These are phyloP conservation scores for Ascochyta clinopodiicola DNA, from an alignment of 2,329 filamentous ascomycete species.

Conservation along the genomic window DNA sequence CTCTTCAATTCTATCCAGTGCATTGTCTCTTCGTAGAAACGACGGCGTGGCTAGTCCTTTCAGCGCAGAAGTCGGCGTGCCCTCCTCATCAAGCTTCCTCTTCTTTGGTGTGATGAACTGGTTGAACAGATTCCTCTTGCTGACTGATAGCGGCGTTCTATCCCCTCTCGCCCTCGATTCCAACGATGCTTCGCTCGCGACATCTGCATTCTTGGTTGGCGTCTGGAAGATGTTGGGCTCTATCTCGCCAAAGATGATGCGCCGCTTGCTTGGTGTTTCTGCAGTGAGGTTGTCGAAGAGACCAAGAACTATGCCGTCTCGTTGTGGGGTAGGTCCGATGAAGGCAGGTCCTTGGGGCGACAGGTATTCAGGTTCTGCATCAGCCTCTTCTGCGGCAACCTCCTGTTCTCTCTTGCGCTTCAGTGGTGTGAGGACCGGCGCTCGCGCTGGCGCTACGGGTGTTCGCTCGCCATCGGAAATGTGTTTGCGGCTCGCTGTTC, in stretches of 20 bases:
- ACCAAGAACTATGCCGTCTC: slow-evolving; percentile 77
- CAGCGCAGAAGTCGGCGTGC: slow-evolving; percentile 43
- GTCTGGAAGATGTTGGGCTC: slow-evolving; percentile 47
- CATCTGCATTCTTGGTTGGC: slow-evolving; percentile 45
- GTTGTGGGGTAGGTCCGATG: slow-evolving; percentile 80
- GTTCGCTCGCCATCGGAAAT: slow-evolving; percentile 32
- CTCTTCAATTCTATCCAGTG: slow-evolving; percentile 63
- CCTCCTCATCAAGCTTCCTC: slow-evolving; percentile 50
- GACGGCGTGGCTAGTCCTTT: slow-evolving; percentile 70
- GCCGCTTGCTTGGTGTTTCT: slow-evolving; percentile 51
- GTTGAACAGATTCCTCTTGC: slow-evolving; percentile 68
- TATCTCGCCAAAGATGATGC: slow-evolving; percentile 39
- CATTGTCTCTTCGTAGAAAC: slow-evolving; percentile 66
- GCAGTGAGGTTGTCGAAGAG: slow-evolving; percentile 75
- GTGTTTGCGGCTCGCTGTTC: slow-evolving; percentile 27
- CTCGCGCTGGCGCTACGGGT: slow-evolving; percentile 31
- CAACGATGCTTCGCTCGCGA: slow-evolving; percentile 35
- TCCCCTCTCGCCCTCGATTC: slow-evolving; percentile 42
- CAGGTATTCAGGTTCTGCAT: slow-evolving; percentile 23
- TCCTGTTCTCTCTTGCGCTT: slow-evolving; percentile 43
- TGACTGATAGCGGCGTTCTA: slow-evolving; percentile 59
- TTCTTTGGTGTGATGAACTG: slow-evolving; percentile 68
- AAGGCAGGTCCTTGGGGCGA: slow-evolving; percentile 43
- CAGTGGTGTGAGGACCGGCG: slow-evolving; percentile 33
- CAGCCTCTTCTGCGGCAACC: slow-evolving; percentile 18